Conservation (phyloP, 805 yeast genomes). For the Cyberlindnera nakhonratchasimensis region DNA sequence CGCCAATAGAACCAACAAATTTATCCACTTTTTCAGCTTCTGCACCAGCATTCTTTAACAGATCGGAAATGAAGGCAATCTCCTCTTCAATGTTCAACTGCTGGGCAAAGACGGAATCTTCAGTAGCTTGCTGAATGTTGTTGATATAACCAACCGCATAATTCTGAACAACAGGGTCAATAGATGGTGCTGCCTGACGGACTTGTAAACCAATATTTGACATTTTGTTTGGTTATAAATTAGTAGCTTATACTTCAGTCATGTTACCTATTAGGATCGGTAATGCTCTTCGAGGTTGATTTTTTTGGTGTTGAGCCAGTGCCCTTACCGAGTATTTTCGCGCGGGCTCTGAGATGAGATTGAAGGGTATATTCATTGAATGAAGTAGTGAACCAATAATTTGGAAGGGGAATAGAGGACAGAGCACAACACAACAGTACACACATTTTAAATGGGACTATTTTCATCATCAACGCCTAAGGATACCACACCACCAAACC, state of each 20-base stretch:
- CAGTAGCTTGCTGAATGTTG: conserved; percentile 72
- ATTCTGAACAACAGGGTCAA: conserved; percentile 82
- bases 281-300: too few relatives aligned
- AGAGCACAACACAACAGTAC: background rate
- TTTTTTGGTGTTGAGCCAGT: too few relatives aligned
- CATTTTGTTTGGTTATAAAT: conserved; percentile 25
- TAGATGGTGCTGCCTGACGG: conserved; percentile 79
- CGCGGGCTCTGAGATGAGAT: too few relatives aligned
- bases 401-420: background rate
- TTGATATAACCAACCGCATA: conserved; percentile 91
- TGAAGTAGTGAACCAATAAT: too few relatives aligned
- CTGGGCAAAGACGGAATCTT: conserved; percentile 78
- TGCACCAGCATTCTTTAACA: conserved; percentile 85
- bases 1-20: conserved; percentile 45
- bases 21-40: conserved; percentile 48
- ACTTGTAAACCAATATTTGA: conserved; percentile 51
- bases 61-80: conserved; percentile 58
- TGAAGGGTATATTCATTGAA: too few relatives aligned
- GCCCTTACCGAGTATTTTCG: too few relatives aligned
- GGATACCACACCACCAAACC: conserved; percentile 47
- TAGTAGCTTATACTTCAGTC: too few relatives aligned
- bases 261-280: too few relatives aligned
- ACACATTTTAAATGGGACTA: conserved; percentile 41
- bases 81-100: conserved; percentile 66
- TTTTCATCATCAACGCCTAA: conserved; percentile 31